Conservation (phyloP, 192 early-diverging fungal species). For the Coemansia sp. region DNA sequence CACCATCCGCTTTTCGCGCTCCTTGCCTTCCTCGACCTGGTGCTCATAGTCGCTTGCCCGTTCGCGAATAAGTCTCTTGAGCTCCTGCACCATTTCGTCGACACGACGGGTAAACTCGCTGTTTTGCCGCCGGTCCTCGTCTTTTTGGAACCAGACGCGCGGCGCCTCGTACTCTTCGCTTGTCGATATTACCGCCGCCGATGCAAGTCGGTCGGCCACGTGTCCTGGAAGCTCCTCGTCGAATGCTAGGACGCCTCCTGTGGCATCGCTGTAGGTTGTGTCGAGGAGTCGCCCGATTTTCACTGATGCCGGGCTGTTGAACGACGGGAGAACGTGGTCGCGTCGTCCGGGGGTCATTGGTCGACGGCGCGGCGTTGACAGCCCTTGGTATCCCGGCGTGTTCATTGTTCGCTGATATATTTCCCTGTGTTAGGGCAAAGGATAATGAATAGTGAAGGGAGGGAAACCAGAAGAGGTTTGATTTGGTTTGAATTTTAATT, state of each 20-base stretch:
- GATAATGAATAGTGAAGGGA: neutral
- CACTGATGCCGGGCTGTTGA: conserved; percentile 45
- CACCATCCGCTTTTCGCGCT: conserved; percentile 34
- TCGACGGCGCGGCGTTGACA: conserved; percentile 44
- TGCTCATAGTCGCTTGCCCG: conserved; percentile 22
- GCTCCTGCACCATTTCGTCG: conserved; percentile 49
- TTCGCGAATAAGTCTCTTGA: conserved; percentile 45
- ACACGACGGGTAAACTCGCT: conserved; percentile 39
- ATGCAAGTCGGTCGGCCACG: conserved; percentile 21
- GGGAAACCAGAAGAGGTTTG: neutral
- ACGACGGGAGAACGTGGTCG: conserved; percentile 40
- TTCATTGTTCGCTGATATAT: conserved; percentile 39
- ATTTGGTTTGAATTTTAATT: neutral
- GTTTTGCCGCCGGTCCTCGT: conserved; percentile 46
- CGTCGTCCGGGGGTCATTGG: conserved; percentile 47
- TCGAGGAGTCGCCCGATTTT: conserved; percentile 39
- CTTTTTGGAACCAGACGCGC: conserved; percentile 49
- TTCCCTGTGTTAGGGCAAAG: no score
- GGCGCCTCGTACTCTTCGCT: conserved; percentile 50
- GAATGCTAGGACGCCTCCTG: neutral
- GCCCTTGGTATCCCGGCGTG: conserved; percentile 26
- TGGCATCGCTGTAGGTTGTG: conserved; percentile 21
- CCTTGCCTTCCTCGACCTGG: conserved; percentile 20
- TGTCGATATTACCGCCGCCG: conserved; percentile 20
- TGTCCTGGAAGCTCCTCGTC: conserved; percentile 35